Evolutionary conservation across 768 basidiomycete genomes (phyloP), one percentile per base, ranked within the genome.

Genomic region (Trametes coccinea): DNA sequence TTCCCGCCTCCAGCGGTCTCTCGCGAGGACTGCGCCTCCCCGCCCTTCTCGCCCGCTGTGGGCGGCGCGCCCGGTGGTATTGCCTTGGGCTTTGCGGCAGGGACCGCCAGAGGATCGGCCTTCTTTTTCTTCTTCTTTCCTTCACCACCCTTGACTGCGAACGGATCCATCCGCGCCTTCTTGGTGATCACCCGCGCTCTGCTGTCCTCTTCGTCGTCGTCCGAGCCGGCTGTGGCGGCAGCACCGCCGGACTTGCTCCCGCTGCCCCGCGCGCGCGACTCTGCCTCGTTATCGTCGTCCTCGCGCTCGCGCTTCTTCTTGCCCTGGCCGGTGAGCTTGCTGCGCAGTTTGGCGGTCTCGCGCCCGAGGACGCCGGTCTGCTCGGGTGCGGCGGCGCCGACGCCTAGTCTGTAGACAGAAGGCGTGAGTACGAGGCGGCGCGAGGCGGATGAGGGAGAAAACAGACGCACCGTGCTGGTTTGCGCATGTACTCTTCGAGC

Each of bases 351-450:
- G 16, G 81, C 82, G n/a, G 79, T 76, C 57, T 89, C 89, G 41
- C 82, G 79, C 41, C 79, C 76, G 39, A 78, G 65, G 52, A 66
- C 74, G 31, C 79, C 61, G n/a, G 67, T 73, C 0, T 75, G 71
- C 53, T 82, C 82, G 31, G 88, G 83, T 27, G 85, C 74, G 31
- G 82, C 69, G 37, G 89, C 88, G 27, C 91, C 91, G 7, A 93
- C 89, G 56, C 91, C 91, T 59, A 93, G 76, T 67, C 91, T 93
- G 61, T 40, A 17, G 39, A 63, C 50, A 13, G 43, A 5, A 9
- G 46, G 37, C 43, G 37, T 67, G 53, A 61, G 53, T 30, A 65
- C 59, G 54, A 45, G 30, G 22, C 47, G 29, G 33, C 14, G 34
- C 37, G 34, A 7, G 46, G 30, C 53, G 9, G 27, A 48, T 22